Evolutionary conservation across 768 basidiomycete genomes (phyloP), one percentile per base, ranked within the genome.

Genomic region (Nidularia pulvinata): DNA sequence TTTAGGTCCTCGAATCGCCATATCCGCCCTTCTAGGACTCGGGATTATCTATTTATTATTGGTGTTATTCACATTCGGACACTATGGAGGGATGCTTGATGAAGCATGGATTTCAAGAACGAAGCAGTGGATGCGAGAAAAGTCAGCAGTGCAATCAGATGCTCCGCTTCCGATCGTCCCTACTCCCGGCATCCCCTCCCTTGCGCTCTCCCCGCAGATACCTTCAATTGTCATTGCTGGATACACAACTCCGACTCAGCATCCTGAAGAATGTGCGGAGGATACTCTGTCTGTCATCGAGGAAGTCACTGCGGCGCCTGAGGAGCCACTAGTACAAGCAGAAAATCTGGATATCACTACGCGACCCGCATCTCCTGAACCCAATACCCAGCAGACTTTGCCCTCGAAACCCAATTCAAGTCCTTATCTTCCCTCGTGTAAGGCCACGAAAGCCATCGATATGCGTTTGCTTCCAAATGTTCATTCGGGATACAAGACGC

Each of bases 31-130:
- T 14, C 72, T 87, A 32, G 62, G 61, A 1, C 56, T 86, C 30
- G 86, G 84, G 0, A 33, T 85, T 2, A 46, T 84, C 4, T 84
- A 86, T 59, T 75, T 84, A 48, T 55, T 36, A 6, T 62, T 85
- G 32, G 80, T 86, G 47, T 60, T 85, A 25, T 69, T 66, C 46
- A 85, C 84, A 1, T 73, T 88, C 56, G 65, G 76, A 32, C 72
- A 65, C 11, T 88, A 86, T 53, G 83, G 84, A 2, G 65, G 69
- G 10, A 54, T 59, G 2, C 65, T 74, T 66, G 74, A 77, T 36
- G 58, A 54, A 13, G 55, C 61, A 11, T 77, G 71, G 72, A 58
- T 59, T 14, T 50, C 49, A 16, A 54, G 60, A 32, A 59, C 71
- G 5, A 55, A 71, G 70, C 64, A 7, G 9, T 39, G 37, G 37